Conservation (phyloP, 2,329 filamentous ascomycete species). For the Cryoendolithus antarcticus region DNA sequence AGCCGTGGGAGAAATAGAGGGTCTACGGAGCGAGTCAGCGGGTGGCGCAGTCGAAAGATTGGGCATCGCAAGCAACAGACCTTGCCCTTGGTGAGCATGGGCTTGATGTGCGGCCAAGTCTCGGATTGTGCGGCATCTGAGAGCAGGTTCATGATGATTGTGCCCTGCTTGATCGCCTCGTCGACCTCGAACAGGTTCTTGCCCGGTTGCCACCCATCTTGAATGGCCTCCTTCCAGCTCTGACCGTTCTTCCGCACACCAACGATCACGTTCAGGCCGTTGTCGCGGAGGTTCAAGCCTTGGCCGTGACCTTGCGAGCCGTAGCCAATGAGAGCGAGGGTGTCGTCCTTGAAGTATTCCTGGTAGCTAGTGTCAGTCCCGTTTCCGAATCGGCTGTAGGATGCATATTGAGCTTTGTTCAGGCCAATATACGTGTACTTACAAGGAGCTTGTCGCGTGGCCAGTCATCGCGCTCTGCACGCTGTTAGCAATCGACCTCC, state of each 20-base stretch:
- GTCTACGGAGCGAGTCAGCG: constrained; percentile 45
- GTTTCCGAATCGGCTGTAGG: background rate
- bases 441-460: constrained; percentile 95
- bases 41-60: too few relatives aligned
- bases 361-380: constrained; percentile 25
- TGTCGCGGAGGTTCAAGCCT: constrained; percentile 98
- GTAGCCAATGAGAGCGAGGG: constrained; percentile 96
- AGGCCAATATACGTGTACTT: constrained; percentile 25
- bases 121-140: constrained; percentile 95
- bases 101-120: constrained; percentile 98
- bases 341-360: constrained; percentile 99
- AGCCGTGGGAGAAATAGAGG: constrained; percentile 99
- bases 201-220: constrained; percentile 96
- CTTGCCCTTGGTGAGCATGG: constrained; percentile 97
- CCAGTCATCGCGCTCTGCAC: constrained; percentile 89
- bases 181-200: constrained; percentile 99
- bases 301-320: constrained; percentile 97
- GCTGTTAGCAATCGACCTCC: constrained; percentile 18
- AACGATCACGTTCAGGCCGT: constrained; percentile 97
- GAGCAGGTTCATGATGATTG: constrained; percentile 98
- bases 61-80: constrained; percentile 40
- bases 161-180: constrained; percentile 85
- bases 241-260: constrained; percentile 97
- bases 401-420: too few relatives aligned
- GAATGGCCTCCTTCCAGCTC: constrained; percentile 93